Base-by-base conservation (phyloP, 1,139 yeast genomes). In the Geotrichum candidum region DNA sequence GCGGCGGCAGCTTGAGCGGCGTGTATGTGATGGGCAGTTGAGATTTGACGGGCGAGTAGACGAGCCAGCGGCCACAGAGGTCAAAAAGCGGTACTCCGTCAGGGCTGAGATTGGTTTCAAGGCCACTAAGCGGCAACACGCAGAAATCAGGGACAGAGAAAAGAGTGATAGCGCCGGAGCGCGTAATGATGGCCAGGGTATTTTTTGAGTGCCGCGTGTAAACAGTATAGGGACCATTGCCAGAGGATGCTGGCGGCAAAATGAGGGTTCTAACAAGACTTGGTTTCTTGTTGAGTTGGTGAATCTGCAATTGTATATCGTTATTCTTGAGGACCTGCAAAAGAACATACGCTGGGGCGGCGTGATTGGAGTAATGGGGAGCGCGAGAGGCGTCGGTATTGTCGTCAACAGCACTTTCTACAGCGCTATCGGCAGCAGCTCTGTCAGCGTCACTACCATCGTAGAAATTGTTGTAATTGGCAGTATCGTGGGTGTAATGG, bases 51-150 rank as follows among this genome's bases (percentile, higher is more conserved):
- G 71, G 70, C 10, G 65, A 61, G 31, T 62, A 63, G 4, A 65
- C 72, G 33, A 71, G 63, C 74, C 74, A 71, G 23, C 73, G 58
- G 15, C 69, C 73, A 41, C 63, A 59, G 2, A 71, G 29, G 58
- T 67, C 71, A 25, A 71, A 59, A 22, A 71, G 59, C 1, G 73
- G 73, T 51, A 58, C 33, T 18, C 70, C 70, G 33, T 68, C 68
- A 2, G 68, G 33, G 25, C 60, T 64, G 33, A 61, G 46, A 6
- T 58, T 64, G 1, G 70, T 66, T 54, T 68, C 69, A 31, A 71
- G 58, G 11, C 70, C 72, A 3, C 69, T 62, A 9, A 69, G 57
- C 5, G 67, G 64, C 11, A 67, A 50, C 3, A 67, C 65, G 13
- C 54, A 56, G 56, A 63, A 65, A 13, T 67, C 66, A 3, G 57